Base-by-base conservation (phyloP, 257 asterid species). In the Fraxinus pennsylvanica region DNA sequence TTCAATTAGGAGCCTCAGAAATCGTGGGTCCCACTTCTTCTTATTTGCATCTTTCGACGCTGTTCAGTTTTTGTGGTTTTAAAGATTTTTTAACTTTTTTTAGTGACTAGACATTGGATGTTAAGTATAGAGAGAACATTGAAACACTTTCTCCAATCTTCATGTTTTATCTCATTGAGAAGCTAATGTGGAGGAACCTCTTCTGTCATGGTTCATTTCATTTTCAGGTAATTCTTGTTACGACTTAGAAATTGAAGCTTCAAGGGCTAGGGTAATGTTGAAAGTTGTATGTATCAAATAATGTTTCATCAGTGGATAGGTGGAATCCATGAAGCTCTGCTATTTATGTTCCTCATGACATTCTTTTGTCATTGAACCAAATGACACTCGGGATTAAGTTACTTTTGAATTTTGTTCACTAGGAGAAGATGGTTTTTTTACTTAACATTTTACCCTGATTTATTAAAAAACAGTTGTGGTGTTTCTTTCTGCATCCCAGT, bases 271-370 rank as follows among this genome's bases (percentile, higher is more conserved):
- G 19, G 30, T 63, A 63, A 63, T 9, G 6, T 27, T 25, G 36
- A 27, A 63, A 63, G 19, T 27, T 63, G 36, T 10, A 12, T 63
- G 69, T 63, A 63, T 27, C 69, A 63, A 12, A 63, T 27, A 9
- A 63, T 12, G n/a, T 63, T 25, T 69, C 32, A 76, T 76, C 73
- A 79, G 43, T 76, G 3, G 75, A 65, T 33, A 59, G 29, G 71
- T 74, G 76, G 52, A 61, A 27, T 80, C 71, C 75, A 65, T 8
- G 61, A 71, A 8, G 17, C 73, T 76, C 9, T 74, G 59, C 61
- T 76, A 13, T 74, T 63, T 71, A 80, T 39, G 69, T 54, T 71
- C 54, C 10, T 45, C 76, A 39, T 47, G 65, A 27, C 70, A 50
- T 32, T 71, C 77, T 41, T 54, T 33, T 52, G 43, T 39, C 68